A percentile compares a stretch with the other conserved stretches of the same genome.
Evolutionary conservation across 371 early-diverging fungal species (phyloP).

Genomic region (Entomophthora muscae): DNA sequence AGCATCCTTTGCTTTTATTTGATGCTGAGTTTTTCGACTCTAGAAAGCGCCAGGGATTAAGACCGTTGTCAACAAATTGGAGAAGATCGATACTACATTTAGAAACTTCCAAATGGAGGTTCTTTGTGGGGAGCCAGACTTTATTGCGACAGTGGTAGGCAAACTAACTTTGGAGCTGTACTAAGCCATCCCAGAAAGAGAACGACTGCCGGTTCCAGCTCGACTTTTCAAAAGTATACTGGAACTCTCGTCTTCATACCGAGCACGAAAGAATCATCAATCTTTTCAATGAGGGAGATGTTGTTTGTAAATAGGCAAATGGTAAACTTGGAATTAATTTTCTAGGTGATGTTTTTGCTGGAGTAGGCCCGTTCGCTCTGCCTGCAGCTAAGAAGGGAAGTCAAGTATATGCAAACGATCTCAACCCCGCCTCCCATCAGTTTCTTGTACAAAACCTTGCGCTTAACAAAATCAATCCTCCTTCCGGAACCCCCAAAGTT

Average conservation of each 20-base stretch:
- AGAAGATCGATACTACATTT: conserved; percentile 86
- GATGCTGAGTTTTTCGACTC: too few species aligned
- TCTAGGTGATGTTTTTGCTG: conserved; percentile 91
- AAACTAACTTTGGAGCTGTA: neutral
- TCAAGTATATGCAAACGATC: conserved; percentile 91
- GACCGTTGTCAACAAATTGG: conserved; percentile 92
- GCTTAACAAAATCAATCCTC: conserved; percentile 52
- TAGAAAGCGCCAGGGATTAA: conserved; percentile 77
- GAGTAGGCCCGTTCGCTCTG: conserved; percentile 96
- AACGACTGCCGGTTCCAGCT: conserved; percentile 80
- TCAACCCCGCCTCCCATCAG: conserved; percentile 82
- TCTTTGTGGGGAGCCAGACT: conserved; percentile 72
- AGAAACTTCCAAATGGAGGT: conserved; percentile 94
- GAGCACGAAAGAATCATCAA: conserved; percentile 88
- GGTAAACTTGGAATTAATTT: too few species aligned
- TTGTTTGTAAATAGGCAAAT: conserved; percentile 37
- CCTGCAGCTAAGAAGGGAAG: conserved; percentile 80
- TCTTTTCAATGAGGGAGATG: conserved; percentile 48
- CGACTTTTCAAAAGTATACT: conserved; percentile 95
- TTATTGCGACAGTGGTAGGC: conserved; percentile 69
- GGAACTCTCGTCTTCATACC: conserved; percentile 95
- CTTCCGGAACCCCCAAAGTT: conserved; percentile 30
- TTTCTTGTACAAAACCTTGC: conserved; percentile 64
- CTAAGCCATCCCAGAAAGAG: conserved; percentile 42
- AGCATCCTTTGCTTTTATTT: too few species aligned